Evolutionary conservation across 768 basidiomycete species (phyloP).

Genomic region (Tubosaeta sp.): DNA sequence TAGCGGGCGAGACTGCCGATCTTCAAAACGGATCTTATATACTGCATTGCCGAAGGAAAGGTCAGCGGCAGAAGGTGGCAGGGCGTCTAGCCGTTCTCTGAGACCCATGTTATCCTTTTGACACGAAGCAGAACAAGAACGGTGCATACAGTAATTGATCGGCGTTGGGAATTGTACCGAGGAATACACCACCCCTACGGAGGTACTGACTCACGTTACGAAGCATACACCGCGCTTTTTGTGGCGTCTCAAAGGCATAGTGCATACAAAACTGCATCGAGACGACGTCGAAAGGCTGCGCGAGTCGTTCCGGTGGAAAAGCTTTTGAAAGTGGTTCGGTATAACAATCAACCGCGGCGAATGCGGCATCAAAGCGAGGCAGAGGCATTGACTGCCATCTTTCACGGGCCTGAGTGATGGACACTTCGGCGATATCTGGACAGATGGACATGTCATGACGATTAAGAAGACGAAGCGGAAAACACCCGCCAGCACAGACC

Average conservation of each 20-base stretch:
- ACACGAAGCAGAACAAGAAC: slow-evolving; percentile 3
- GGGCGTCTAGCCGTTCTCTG: slow-evolving; percentile 67
- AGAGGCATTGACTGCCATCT: slow-evolving; percentile 56
- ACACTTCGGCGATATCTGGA: slow-evolving; percentile 84
- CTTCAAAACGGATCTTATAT: slow-evolving; percentile 84
- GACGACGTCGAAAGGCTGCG: slow-evolving; percentile 84
- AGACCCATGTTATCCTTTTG: slow-evolving; percentile 13
- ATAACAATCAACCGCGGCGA: slow-evolving; percentile 89
- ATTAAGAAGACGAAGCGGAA: background rate
- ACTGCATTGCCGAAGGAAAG: slow-evolving; percentile 88
- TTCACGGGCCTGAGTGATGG: slow-evolving; percentile 79
- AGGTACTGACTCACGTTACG: slow-evolving; percentile 82
- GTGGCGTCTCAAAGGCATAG: slow-evolving; percentile 92
- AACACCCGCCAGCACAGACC: slow-evolving; percentile 69
- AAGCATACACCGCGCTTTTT: slow-evolving; percentile 89
- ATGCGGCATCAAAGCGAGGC: slow-evolving; percentile 69
- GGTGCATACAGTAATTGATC: slow-evolving; percentile 71
- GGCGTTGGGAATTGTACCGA: slow-evolving; percentile 96
- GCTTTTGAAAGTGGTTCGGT: slow-evolving; percentile 62
- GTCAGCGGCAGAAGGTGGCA: slow-evolving; percentile 62
- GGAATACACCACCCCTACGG: slow-evolving; percentile 81
- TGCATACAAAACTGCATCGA: slow-evolving; percentile 99
- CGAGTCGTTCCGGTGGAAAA: slow-evolving; percentile 59
- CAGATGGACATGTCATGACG: background rate
- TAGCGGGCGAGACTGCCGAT: slow-evolving; percentile 52